These are phyloP conservation scores for Ambrosiella xylebori DNA, from an alignment of 2,329 filamentous ascomycete genomes.

Conservation along the genomic window DNA sequence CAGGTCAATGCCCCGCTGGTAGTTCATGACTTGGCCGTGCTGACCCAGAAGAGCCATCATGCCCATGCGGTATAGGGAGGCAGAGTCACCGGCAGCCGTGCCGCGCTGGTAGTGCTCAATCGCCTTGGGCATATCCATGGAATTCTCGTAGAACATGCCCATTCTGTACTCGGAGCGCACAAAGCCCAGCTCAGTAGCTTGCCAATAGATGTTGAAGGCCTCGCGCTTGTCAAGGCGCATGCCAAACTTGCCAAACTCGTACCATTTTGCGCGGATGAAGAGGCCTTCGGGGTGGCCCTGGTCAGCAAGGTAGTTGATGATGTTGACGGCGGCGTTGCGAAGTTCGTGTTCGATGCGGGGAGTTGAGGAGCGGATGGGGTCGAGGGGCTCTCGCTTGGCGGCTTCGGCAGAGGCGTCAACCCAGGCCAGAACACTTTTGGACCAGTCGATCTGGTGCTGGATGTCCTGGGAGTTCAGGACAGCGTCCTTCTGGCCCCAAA, in stretches of 20 bases:
- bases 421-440: conserved; percentile 77
- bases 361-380: conserved; percentile 48
- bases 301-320: conserved; percentile 74
- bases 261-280: conserved; percentile 91
- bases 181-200: conserved; percentile 74
- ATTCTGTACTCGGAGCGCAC: conserved; percentile 86
- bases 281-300: conserved; percentile 87
- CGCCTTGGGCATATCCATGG: conserved; percentile 80
- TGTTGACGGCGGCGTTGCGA: conserved; percentile 74
- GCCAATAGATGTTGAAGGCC: conserved; percentile 71
- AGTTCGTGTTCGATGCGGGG: conserved; percentile 81
- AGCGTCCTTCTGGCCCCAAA: conserved; percentile 67
- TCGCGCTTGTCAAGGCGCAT: conserved; percentile 84
- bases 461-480: conserved; percentile 90
- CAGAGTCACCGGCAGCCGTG: conserved; percentile 66
- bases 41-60: conserved; percentile 97
- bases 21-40: conserved; percentile 77
- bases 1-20: conserved; percentile 56
- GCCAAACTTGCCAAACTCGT: conserved; percentile 94
- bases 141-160: conserved; percentile 95
- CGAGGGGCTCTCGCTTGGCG: conserved; percentile 43
- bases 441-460: conserved; percentile 93
- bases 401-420: conserved; percentile 72
- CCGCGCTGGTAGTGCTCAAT: conserved; percentile 80
- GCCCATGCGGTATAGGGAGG: conserved; percentile 68